A percentile compares a stretch with the other conserved stretches of the same genome.
phyloP scores from a whole-genome alignment of 2,329 filamentous ascomycete species.

The Apiospora marii region DNA sequence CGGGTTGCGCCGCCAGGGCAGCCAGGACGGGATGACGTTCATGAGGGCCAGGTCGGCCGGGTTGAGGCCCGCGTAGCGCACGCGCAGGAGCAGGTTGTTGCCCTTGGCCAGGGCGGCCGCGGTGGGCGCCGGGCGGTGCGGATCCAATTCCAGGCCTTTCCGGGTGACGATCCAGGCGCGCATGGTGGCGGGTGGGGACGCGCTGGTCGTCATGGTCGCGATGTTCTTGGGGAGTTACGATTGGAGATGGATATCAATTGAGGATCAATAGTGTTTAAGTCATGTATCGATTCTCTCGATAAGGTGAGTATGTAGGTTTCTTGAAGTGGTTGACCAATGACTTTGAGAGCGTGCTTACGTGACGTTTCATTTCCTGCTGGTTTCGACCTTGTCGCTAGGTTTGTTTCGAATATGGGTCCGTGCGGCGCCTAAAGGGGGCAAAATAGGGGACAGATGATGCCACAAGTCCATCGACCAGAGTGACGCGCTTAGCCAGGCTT shows the following conservation, averaged over 20 bases:
- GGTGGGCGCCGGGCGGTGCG: slow-evolving; percentile 22
- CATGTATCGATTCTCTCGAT: background rate
- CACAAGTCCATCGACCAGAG: background rate
- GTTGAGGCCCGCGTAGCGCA: slow-evolving; percentile 29
- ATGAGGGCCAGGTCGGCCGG: slow-evolving; percentile 27
- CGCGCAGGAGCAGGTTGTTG: slow-evolving; percentile 26
- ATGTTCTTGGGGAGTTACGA: background rate
- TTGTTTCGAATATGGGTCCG: background rate
- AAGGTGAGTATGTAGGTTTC: background rate
- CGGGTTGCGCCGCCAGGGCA: slow-evolving; percentile 27
- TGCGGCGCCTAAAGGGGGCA: background rate
- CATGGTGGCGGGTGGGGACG: slow-evolving; percentile 21
- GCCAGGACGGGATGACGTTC: slow-evolving; percentile 24
- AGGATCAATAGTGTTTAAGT: too few relatives aligned
- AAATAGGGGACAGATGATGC: background rate
- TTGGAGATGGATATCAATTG: background rate
- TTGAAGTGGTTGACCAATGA: background rate
- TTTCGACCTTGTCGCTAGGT: background rate
- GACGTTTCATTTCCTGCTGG: background rate
- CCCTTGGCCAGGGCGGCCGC: background rate
- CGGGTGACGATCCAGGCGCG: slow-evolving; percentile 25
- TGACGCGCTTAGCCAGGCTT: background rate
- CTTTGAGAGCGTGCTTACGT: background rate
- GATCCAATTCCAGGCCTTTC: slow-evolving; percentile 22
- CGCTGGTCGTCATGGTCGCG: background rate